These are phyloP conservation scores for Psidium friedrichsthalianum DNA, from an alignment of 345 rosid species.

Conservation along the genomic window DNA sequence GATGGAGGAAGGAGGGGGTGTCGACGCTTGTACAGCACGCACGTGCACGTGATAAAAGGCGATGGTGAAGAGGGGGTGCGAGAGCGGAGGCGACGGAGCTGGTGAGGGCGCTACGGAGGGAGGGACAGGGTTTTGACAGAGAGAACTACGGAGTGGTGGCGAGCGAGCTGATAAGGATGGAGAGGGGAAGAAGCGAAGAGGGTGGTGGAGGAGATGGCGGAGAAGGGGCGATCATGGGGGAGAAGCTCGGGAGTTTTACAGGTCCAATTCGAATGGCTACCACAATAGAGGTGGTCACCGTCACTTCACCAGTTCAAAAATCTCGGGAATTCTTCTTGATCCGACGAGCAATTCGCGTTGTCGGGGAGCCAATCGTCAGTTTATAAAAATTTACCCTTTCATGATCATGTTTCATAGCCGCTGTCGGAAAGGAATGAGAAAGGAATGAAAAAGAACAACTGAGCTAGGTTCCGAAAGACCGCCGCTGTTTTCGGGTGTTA, in stretches of 20 bases:
- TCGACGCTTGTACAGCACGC: conserved; percentile 36
- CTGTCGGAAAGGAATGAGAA: no score
- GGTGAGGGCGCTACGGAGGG: conserved; percentile 33
- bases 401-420: no score
- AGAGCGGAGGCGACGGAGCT: conserved; percentile 38
- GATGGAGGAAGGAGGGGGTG: conserved; percentile 47
- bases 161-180: conserved; percentile 22
- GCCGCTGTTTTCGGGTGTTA: not conserved
- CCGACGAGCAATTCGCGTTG: not conserved
- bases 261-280: not conserved
- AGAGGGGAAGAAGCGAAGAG: conserved; percentile 31
- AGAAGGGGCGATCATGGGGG: conserved; percentile 22
- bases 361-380: no score
- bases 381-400: no score
- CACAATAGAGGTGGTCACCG: no score
- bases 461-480: no score
- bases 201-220: conserved; percentile 46
- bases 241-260: conserved; percentile 13
- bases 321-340: not conserved
- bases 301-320: no score
- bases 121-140: conserved; percentile 34
- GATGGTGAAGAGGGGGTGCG: conserved; percentile 25
- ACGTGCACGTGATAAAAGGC: conserved; percentile 39
- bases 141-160: conserved; percentile 51
- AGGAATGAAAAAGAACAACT: no score